Percentiles rank a stretch among this genome's conserved stretches.
Conservation (phyloP, 1,284 basidiomycete genomes). For the Trichosporon inkin region DNA sequence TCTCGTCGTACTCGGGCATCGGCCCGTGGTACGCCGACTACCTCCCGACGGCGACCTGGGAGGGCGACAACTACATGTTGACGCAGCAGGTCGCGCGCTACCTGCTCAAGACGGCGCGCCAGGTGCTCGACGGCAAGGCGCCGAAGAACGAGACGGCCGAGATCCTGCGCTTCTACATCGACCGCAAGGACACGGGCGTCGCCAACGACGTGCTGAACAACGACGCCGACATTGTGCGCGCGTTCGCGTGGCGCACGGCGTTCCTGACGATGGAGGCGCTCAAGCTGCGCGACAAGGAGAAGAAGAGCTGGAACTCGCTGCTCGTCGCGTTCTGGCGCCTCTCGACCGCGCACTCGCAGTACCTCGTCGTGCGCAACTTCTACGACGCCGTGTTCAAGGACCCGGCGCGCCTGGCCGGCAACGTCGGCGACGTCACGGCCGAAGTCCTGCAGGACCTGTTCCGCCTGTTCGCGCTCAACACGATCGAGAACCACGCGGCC, state of each 20-base stretch:
- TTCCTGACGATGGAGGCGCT: constrained; percentile 48
- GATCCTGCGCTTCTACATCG: constrained; percentile 40
- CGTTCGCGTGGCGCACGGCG: constrained; percentile 50
- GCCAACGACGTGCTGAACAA: constrained; percentile 46
- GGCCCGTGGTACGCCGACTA: constrained; percentile 56
- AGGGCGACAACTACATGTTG: constrained; percentile 58
- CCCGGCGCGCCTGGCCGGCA: constrained; percentile 9
- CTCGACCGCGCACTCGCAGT: constrained; percentile 25
- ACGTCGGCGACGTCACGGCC: constrained; percentile 14
- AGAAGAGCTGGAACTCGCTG: constrained; percentile 40
- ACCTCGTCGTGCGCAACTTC: constrained; percentile 25
- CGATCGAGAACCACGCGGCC: constrained; percentile 51
- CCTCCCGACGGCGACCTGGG: constrained; percentile 56
- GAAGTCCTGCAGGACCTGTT: constrained; percentile 45
- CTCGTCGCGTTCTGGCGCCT: constrained; percentile 26
- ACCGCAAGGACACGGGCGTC: constrained; percentile 50
- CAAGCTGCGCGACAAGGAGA: constrained; percentile 39
- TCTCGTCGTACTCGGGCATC: constrained; percentile 57
- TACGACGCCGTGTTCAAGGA: constrained; percentile 20
- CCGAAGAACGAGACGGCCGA: constrained; percentile 56
- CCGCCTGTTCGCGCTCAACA: constrained; percentile 51
- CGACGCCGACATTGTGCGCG: constrained; percentile 56
- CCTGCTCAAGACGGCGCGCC: constrained; percentile 55
- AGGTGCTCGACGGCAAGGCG: constrained; percentile 54
- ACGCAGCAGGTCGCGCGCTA: constrained; percentile 55